Evolutionary conservation across 2,329 filamentous ascomycete genomes (phyloP).

Genomic region (Colletotrichum tanaceti): DNA sequence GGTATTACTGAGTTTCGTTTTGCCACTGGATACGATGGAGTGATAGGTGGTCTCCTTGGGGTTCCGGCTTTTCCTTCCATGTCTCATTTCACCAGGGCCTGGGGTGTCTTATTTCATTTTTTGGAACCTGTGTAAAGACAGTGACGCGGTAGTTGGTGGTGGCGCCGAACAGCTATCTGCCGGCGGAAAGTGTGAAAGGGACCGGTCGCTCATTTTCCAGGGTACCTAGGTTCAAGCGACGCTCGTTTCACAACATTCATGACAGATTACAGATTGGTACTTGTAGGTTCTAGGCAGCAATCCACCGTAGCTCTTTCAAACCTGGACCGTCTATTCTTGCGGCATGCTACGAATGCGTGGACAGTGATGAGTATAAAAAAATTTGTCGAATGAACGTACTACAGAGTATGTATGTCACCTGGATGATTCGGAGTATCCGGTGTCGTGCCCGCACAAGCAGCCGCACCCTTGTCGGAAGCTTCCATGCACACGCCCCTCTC

Average conservation of each 20-base stretch:
- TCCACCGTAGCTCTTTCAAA: slow-evolving; percentile 15
- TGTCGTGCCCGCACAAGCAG: background rate
- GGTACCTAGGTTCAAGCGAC: slow-evolving; percentile 32
- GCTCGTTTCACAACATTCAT: slow-evolving; percentile 34
- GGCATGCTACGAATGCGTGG: too few relatives aligned
- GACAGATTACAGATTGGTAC: slow-evolving; percentile 41
- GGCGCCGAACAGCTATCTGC: background rate
- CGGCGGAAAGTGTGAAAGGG: slow-evolving; percentile 13
- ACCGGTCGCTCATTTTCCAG: slow-evolving; percentile 26
- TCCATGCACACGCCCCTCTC: slow-evolving; percentile 30
- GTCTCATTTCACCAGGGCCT: slow-evolving; percentile 27
- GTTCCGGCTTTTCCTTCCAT: slow-evolving; percentile 35
- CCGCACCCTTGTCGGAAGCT: slow-evolving; percentile 26
- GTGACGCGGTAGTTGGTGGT: slow-evolving; percentile 15
- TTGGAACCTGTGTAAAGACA: slow-evolving; percentile 21
- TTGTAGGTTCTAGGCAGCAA: slow-evolving; percentile 40
- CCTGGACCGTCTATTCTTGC: background rate
- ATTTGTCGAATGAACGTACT: too few relatives aligned
- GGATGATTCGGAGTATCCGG: background rate
- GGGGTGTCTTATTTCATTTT: slow-evolving; percentile 30
- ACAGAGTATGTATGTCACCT: background rate
- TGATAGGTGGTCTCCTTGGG: slow-evolving; percentile 32
- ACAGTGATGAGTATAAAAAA: too few relatives aligned
- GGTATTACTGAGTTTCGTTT: background rate
- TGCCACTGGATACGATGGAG: slow-evolving; percentile 27